phyloP scores from a whole-genome alignment of 495 filamentous ascomycete species.

The Penicillium cinerascens region DNA sequence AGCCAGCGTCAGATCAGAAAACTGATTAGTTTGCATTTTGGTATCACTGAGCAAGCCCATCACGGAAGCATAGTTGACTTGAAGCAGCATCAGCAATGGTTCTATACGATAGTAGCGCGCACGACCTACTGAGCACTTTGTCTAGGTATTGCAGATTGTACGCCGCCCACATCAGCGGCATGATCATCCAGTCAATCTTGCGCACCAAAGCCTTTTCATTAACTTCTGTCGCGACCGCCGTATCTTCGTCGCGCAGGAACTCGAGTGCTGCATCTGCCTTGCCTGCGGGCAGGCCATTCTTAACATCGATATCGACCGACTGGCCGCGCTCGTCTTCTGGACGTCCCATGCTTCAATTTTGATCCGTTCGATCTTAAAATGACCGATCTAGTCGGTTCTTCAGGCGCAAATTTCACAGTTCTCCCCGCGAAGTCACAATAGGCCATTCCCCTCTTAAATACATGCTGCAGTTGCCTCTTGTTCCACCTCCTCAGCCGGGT shows the following conservation, averaged over 20 bases:
- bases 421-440: background rate
- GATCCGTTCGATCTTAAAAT: background rate
- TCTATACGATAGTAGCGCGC: background rate
- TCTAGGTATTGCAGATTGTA: slow-evolving; percentile 66
- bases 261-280: slow-evolving; percentile 29
- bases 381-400: background rate
- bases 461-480: background rate
- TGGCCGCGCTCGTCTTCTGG: slow-evolving; percentile 4
- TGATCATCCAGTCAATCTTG: slow-evolving; percentile 41
- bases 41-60: slow-evolving; percentile 53
- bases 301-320: slow-evolving; percentile 14
- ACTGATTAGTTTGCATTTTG: slow-evolving; percentile 50
- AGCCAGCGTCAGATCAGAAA: slow-evolving; percentile 48
- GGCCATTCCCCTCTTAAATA: background rate
- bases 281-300: slow-evolving; percentile 12
- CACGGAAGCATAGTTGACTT: slow-evolving; percentile 54
- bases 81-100: background rate
- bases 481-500: background rate
- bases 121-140: slow-evolving; percentile 50
- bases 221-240: slow-evolving; percentile 9
- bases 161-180: slow-evolving; percentile 42
- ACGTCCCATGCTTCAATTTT: slow-evolving; percentile 5
- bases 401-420: background rate
- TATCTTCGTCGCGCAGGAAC: slow-evolving; percentile 22
- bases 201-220: slow-evolving; percentile 36